Conservation (phyloP, 345 rosid genomes). For the Gynandropsis gynandra region DNA sequence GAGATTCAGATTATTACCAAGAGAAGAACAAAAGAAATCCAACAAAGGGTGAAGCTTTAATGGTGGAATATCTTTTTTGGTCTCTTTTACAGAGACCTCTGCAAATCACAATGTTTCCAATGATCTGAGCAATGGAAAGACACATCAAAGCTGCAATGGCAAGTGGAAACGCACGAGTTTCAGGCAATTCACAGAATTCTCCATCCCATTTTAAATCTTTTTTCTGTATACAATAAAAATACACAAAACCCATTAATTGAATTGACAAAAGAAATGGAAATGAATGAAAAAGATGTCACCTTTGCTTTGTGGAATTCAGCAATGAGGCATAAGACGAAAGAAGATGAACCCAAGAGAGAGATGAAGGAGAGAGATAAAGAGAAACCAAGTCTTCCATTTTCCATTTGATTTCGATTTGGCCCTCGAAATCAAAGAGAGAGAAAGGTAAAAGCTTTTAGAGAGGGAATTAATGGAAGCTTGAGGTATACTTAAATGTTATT, state of each 20-base stretch:
- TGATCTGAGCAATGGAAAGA: slow-evolving; percentile 39
- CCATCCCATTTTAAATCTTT: slow-evolving; percentile 59
- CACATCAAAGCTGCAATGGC: slow-evolving; percentile 52
- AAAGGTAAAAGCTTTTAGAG: background rate
- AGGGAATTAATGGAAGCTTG: background rate
- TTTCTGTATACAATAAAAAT: slow-evolving; percentile 27
- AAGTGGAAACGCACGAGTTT: slow-evolving; percentile 35
- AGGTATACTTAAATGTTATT: slow-evolving; percentile 1
- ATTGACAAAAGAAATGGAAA: background rate
- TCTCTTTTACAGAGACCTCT: slow-evolving; percentile 23
- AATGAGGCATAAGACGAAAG: slow-evolving; percentile 38
- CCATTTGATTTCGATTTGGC: slow-evolving; percentile 4
- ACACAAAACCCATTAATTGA: slow-evolving; percentile 5
- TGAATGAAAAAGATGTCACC: slow-evolving; percentile 26
- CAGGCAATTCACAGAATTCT: slow-evolving; percentile 51
- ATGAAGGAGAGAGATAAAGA: slow-evolving; percentile 16
- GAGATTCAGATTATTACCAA: slow-evolving; percentile 38
- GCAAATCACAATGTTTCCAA: slow-evolving; percentile 45
- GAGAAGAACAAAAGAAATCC: slow-evolving; percentile 38
- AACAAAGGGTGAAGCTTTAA: slow-evolving; percentile 19
- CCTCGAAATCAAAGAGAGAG: slow-evolving; percentile 1
- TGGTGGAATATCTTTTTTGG: slow-evolving; percentile 8
- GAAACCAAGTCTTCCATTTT: background rate
- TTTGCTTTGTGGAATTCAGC: slow-evolving; percentile 59
- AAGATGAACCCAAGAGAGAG: slow-evolving; percentile 33